Conservation (phyloP, 495 filamentous ascomycete genomes). For the Daldinia childiae region DNA sequence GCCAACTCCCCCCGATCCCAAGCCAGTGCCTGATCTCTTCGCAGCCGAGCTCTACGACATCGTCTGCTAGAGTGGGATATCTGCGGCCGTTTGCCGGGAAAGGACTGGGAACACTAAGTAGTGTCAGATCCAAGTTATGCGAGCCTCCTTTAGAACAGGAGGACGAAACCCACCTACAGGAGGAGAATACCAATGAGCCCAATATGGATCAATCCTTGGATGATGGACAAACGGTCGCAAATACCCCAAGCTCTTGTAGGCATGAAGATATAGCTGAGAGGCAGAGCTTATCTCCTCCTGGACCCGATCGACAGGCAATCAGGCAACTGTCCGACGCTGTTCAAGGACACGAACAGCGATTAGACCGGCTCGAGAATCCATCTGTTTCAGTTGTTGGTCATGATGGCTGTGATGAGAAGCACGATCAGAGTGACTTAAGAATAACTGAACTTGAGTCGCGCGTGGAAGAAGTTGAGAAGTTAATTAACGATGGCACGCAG, state of each 20-base stretch:
- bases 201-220: conserved; percentile 35
- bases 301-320: conserved; percentile 40
- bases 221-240: conserved; percentile 41
- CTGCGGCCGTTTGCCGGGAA: conserved; percentile 59
- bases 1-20: conserved; percentile 59
- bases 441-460: conserved; percentile 70
- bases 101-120: conserved; percentile 58
- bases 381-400: conserved; percentile 65
- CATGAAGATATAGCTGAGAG: conserved; percentile 37
- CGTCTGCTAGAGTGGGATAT: conserved; percentile 57
- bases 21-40: conserved; percentile 61
- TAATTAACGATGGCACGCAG: conserved; percentile 58
- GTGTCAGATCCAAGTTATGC: conserved; percentile 46
- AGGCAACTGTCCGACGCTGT: conserved; percentile 54
- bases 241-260: conserved; percentile 42
- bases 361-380: conserved; percentile 67
- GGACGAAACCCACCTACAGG: conserved; percentile 37
- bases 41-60: conserved; percentile 57
- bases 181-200: conserved; percentile 28
- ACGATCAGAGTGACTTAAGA: conserved; percentile 66
- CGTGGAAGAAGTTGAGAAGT: conserved; percentile 67
- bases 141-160: conserved; percentile 44
- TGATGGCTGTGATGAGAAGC: conserved; percentile 67
- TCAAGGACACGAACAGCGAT: conserved; percentile 61
- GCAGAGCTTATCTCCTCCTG: conserved; percentile 32